Base-by-base conservation (phyloP, 345 rosid species). In the Kandelia obovata region DNA sequence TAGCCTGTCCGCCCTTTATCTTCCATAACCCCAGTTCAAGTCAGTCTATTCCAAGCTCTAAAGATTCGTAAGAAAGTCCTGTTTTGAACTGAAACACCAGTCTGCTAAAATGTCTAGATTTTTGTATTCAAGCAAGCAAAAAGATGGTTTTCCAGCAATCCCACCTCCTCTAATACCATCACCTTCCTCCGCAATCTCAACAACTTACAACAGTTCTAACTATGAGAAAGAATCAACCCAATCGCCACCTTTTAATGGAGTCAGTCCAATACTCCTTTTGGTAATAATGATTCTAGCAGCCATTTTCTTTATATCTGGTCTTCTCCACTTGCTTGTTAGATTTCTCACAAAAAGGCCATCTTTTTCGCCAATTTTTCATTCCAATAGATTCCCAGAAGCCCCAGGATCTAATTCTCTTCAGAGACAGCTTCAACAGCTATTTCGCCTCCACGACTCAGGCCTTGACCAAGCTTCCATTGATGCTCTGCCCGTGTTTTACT, bases 381-480 rank as follows among this genome's bases (percentile, higher is more conserved):
- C 86, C 69, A 80, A 80, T 23, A 70, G 87, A 65, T 76, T 53
- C 80, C 76, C 72, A 60, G 83, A 83, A 64, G 71, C 67, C 73
- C 70, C 90, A 35, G 76, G 70, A 6, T 79, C 87, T 51, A 81
- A 74, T 15, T 70, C 81, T 56, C 78, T 86, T 35, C 90, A 86
- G 59, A 79, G 87, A 62, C 92, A 88, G 81, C 92, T 88, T 46
- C 93, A 90, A 30, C 86, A 86, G 63, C 90, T 90, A 17, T 90
- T 90, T 78, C 75, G 78, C 61, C 70, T 81, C 35, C 96, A 90
- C 53, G 84, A 92, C 67, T 87, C 86, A 0, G 97, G 96, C 43
- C 80, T 92, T 0, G 94, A 92, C 81, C 97, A 88, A 70, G 62
- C 88, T 55, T 43, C 74, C 51, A 76, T 92, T 43, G 98, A 89